A percentile compares a stretch with the other conserved stretches of the same genome.
Evolutionary conservation across 2,329 filamentous ascomycete species (phyloP).

Genomic region (Colletotrichum euphorbiae): DNA sequence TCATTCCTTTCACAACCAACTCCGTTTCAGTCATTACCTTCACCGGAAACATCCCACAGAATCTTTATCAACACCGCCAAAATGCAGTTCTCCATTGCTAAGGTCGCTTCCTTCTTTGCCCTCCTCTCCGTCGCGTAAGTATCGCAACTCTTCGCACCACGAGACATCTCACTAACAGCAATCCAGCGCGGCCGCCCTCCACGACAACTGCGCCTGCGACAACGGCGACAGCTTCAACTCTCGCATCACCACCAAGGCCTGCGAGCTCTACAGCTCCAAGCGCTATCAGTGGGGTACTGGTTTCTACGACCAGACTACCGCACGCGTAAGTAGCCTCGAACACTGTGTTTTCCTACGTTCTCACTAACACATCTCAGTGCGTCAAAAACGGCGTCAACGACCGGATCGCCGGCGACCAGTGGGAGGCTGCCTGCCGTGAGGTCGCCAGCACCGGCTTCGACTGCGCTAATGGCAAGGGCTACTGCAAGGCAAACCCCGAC

Average conservation of each 20-base stretch:
- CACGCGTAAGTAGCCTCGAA: constrained; percentile 24
- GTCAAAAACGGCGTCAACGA: constrained; percentile 25
- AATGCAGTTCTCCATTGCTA: constrained; percentile 37
- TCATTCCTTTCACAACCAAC: constrained; percentile 31
- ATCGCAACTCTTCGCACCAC: no score
- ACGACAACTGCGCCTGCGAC: constrained; percentile 42
- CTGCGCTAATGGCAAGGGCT: constrained; percentile 42
- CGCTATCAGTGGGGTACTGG: constrained; percentile 37
- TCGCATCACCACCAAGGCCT: constrained; percentile 42
- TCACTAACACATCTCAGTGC: constrained; percentile 21
- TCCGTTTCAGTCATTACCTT: constrained; percentile 29
- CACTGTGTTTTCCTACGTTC: neutral
- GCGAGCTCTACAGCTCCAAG: constrained; percentile 37
- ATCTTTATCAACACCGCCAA: constrained; percentile 18
- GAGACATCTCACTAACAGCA: neutral
- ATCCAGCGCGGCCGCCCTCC: constrained; percentile 41
- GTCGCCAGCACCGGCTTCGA: constrained; percentile 39
- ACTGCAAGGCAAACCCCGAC: constrained; percentile 37
- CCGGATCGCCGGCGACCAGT: constrained; percentile 40
- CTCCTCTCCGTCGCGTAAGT: constrained; percentile 29
- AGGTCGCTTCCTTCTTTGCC: constrained; percentile 32
- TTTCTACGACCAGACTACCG: constrained; percentile 36
- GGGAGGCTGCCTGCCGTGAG: constrained; percentile 41
- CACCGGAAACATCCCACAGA: neutral
- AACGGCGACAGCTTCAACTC: constrained; percentile 44